phyloP scores from a whole-genome alignment of 73 alveolate species.

The Paramecium octaurelia region DNA sequence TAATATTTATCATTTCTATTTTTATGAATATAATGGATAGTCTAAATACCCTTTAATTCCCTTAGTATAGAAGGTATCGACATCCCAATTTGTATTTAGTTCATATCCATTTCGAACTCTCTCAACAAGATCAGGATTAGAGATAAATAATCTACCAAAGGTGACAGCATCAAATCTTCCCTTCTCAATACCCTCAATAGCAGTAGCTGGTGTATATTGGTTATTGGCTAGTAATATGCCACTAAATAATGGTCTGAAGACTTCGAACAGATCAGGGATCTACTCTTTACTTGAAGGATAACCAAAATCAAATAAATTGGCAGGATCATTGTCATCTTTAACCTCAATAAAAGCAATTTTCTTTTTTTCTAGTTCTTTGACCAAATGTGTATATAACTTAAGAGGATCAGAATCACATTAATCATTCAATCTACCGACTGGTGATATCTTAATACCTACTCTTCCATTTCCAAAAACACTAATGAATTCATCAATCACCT shows the following conservation, averaged over 20 bases:
- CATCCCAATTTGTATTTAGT: slow-evolving; percentile 44
- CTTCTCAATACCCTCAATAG: slow-evolving; percentile 42
- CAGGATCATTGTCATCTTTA: slow-evolving; percentile 44
- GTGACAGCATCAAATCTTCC: slow-evolving; percentile 62
- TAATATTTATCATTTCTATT: neutral
- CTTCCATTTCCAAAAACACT: slow-evolving; percentile 61
- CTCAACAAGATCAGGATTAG: slow-evolving; percentile 62
- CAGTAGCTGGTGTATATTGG: slow-evolving; percentile 48
- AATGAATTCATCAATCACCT: slow-evolving; percentile 68
- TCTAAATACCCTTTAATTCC: slow-evolving; percentile 61
- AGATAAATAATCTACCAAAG: slow-evolving; percentile 52
- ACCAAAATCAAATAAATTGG: slow-evolving; percentile 35
- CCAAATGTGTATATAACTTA: slow-evolving; percentile 35
- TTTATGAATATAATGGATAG: slow-evolving; percentile 54
- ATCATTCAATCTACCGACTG: slow-evolving; percentile 56
- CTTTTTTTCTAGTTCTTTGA: slow-evolving; percentile 55
- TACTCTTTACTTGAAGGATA: slow-evolving; percentile 54
- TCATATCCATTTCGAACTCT: slow-evolving; percentile 55
- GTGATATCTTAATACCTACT: slow-evolving; percentile 52
- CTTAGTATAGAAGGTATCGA: slow-evolving; percentile 39
- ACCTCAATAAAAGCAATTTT: slow-evolving; percentile 68
- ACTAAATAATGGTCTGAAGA: neutral
- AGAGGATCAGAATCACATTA: slow-evolving; percentile 66
- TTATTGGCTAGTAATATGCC: slow-evolving; percentile 62
- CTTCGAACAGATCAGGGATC: slow-evolving; percentile 58